A percentile compares a stretch with the other conserved stretches of the same genome.
These are phyloP conservation scores for Ophiocordyceps australis DNA, from an alignment of 2,329 filamentous ascomycete genomes.

Conservation along the genomic window DNA sequence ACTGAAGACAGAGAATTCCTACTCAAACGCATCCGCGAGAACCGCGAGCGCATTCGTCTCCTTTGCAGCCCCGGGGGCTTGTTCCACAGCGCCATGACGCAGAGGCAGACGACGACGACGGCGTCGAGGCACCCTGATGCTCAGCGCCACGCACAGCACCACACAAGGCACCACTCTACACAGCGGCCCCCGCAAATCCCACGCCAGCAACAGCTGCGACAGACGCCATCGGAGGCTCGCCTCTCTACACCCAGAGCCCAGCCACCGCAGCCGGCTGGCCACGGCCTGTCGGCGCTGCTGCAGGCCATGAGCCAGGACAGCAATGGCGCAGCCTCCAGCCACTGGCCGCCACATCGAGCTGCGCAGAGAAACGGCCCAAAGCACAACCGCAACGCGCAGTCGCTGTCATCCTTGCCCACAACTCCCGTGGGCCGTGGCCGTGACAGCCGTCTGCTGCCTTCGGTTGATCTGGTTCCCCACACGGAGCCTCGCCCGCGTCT, in stretches of 20 bases:
- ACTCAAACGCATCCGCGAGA: slow-evolving; percentile 71
- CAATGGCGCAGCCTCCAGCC: slow-evolving; percentile 57
- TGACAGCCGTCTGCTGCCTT: slow-evolving; percentile 37
- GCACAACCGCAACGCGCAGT: slow-evolving; percentile 63
- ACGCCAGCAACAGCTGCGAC: too few species aligned
- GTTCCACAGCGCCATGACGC: slow-evolving; percentile 43
- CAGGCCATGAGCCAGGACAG: slow-evolving; percentile 51
- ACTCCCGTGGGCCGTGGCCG: slow-evolving; percentile 44
- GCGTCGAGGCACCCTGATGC: slow-evolving; percentile 26
- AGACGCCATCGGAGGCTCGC: slow-evolving; percentile 24
- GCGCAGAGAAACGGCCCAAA: slow-evolving; percentile 31
- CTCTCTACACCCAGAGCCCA: slow-evolving; percentile 27
- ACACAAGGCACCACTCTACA: too few species aligned
- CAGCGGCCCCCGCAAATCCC: too few species aligned
- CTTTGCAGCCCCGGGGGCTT: slow-evolving; percentile 59
- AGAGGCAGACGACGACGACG: slow-evolving; percentile 25
- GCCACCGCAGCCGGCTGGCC: too few species aligned
- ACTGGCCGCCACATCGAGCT: slow-evolving; percentile 26
- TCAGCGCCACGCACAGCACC: slow-evolving; percentile 15
- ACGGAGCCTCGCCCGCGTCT: slow-evolving; percentile 35
- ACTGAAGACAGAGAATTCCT: slow-evolving; percentile 61
- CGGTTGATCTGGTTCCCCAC: slow-evolving; percentile 42
- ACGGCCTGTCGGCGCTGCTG: slow-evolving; percentile 62
- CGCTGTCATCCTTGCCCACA: slow-evolving; percentile 66
- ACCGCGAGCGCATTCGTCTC: slow-evolving; percentile 68